A percentile compares a stretch with the other conserved stretches of the same genome.
Evolutionary conservation across 164 flowering plant genomes (phyloP).

Genomic region (Santalum album): DNA sequence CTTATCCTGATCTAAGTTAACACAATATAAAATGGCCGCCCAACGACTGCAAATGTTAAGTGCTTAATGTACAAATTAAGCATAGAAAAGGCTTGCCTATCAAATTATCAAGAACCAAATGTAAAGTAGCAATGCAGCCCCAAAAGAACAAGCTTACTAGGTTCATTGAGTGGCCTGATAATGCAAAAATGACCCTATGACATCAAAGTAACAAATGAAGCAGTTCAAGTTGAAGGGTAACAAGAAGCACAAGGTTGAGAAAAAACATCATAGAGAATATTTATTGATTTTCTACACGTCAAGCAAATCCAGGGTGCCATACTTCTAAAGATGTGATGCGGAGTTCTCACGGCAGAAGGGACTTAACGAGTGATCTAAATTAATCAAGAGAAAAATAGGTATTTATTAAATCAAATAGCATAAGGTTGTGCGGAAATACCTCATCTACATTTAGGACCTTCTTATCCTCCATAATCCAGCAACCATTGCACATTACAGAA

Average conservation of each 20-base stretch:
- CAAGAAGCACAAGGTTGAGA: neutral
- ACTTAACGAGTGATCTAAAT: neutral
- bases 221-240: neutral
- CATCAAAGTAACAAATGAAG: too few species aligned
- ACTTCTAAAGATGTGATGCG: neutral
- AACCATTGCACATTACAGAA: constrained; percentile 90
- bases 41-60: too few species aligned
- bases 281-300: neutral
- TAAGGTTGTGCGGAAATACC: constrained; percentile 28
- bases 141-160: too few species aligned
- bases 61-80: too few species aligned
- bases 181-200: too few species aligned
- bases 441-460: constrained; percentile 60
- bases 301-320: neutral
- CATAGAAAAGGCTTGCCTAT: neutral
- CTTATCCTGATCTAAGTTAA: too few species aligned
- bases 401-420: neutral
- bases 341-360: neutral
- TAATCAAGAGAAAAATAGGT: neutral
- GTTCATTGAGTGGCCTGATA: too few species aligned
- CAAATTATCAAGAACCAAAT: neutral
- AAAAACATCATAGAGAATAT: neutral
- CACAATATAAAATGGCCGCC: neutral
- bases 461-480: constrained; percentile 75
- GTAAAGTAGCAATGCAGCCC: neutral